Evolutionary conservation across 176 grass and related monocot genomes (phyloP).

Genomic region (Leersia perrieri): DNA sequence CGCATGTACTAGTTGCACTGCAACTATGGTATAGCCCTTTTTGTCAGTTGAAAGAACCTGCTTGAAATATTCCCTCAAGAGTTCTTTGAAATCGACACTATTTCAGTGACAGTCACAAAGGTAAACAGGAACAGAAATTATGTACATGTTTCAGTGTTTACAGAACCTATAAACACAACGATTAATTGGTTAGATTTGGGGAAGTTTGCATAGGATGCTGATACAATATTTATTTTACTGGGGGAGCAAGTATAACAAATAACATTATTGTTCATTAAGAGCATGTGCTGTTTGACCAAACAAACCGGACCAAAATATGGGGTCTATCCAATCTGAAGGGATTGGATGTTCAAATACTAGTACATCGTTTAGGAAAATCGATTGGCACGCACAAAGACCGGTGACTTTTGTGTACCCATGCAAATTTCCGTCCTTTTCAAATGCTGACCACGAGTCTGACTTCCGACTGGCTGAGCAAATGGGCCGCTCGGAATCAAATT

Average conservation of each 20-base stretch:
- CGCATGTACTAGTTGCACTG: no score
- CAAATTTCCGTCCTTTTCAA: constrained; percentile 14
- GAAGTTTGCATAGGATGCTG: background rate
- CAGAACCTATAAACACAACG: background rate
- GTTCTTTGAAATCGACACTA: background rate
- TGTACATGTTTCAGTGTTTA: no score
- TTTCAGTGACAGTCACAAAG: no score
- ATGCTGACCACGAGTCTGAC: background rate
- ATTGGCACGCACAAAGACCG: background rate
- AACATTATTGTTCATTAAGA: background rate
- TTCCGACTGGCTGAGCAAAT: background rate
- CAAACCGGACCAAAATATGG: background rate
- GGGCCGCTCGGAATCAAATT: background rate
- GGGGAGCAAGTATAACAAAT: background rate
- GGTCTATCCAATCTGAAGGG: background rate
- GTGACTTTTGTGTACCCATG: background rate
- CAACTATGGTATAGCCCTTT: no score
- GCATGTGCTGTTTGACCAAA: constrained; percentile 3
- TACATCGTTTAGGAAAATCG: background rate
- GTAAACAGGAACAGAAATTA: no score
- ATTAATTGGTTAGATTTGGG: background rate
- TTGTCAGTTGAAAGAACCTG: no score
- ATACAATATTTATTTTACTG: background rate
- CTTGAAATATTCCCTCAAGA: background rate
- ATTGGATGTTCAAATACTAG: background rate